Percentiles rank a stretch among this genome's conserved stretches.
Conservation (phyloP, 257 asterid species). For the Eucommia ulmoides region DNA sequence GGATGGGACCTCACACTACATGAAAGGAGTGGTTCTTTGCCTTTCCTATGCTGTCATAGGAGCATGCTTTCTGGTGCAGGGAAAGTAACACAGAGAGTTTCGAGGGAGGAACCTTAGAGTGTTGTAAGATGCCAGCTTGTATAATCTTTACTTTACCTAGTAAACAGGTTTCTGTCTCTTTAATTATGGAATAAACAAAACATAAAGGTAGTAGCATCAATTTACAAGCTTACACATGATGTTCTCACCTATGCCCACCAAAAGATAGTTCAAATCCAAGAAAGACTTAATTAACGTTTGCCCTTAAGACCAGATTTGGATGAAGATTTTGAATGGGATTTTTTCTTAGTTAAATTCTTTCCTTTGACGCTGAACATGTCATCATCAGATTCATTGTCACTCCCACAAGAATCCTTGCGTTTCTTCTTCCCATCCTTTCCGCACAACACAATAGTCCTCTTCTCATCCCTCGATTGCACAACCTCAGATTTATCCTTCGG, state of each 20-base stretch:
- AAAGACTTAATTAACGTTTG: no score
- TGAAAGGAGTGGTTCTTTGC: neutral
- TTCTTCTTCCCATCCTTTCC: constrained; percentile 38
- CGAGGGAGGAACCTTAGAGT: no score
- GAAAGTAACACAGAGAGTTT: neutral
- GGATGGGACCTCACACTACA: neutral
- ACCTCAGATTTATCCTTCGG: constrained; percentile 38
- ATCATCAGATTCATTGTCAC: constrained; percentile 38
- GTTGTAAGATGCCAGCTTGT: neutral
- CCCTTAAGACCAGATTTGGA: constrained; percentile 22
- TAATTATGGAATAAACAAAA: neutral
- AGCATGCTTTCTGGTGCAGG: neutral
- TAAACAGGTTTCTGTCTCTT: no score
- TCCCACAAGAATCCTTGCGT: constrained; percentile 30
- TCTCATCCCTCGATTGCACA: constrained; percentile 26
- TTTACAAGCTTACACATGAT: no score
- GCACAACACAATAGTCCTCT: constrained; percentile 42
- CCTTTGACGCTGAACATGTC: constrained; percentile 20
- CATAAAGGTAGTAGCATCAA: no score
- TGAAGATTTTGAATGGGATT: constrained; percentile 23
- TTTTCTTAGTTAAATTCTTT: constrained; percentile 34
- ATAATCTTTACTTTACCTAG: neutral
- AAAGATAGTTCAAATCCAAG: no score
- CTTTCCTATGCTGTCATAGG: neutral
- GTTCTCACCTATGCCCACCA: no score